Conservation (phyloP, 352 stramenopile species). For the Pythium aphanidermatum region DNA sequence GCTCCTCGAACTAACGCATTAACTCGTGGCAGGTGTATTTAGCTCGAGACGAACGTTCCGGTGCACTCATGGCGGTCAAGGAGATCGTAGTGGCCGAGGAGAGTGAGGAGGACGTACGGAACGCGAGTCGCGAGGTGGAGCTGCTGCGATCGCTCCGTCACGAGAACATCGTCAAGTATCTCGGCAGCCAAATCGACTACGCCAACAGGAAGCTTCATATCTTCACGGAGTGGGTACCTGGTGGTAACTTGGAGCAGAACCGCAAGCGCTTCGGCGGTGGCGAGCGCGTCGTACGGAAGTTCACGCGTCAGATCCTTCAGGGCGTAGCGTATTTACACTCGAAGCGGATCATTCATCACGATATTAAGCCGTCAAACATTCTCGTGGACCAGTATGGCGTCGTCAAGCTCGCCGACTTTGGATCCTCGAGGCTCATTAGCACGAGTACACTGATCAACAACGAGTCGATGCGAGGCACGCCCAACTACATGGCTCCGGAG, state of each 20-base stretch:
- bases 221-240: constrained; percentile 87
- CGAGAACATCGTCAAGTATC: constrained; percentile 87
- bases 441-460: constrained; percentile 38
- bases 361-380: constrained; percentile 91
- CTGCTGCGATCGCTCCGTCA: constrained; percentile 82
- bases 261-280: constrained; percentile 75
- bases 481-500: constrained; percentile 87
- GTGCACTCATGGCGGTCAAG: constrained; percentile 68
- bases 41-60: constrained; percentile 81
- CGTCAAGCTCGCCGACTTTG: constrained; percentile 95
- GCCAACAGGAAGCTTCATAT: constrained; percentile 61
- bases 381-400: constrained; percentile 91
- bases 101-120: constrained; percentile 18
- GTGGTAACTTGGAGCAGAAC: constrained; percentile 75
- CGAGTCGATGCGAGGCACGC: constrained; percentile 68
- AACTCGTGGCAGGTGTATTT: constrained; percentile 66
- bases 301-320: constrained; percentile 74
- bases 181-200: constrained; percentile 68
- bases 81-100: constrained; percentile 25
- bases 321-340: constrained; percentile 87
- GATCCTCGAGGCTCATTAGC: constrained; percentile 74
- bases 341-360: constrained; percentile 70
- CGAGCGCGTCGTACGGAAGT: constrained; percentile 67
- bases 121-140: constrained; percentile 67
- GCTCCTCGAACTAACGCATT: no score